Evolutionary conservation across 176 grass and related monocot genomes (phyloP), one percentile per base, ranked within the genome.

Genomic region (Raddia guianensis): DNA sequence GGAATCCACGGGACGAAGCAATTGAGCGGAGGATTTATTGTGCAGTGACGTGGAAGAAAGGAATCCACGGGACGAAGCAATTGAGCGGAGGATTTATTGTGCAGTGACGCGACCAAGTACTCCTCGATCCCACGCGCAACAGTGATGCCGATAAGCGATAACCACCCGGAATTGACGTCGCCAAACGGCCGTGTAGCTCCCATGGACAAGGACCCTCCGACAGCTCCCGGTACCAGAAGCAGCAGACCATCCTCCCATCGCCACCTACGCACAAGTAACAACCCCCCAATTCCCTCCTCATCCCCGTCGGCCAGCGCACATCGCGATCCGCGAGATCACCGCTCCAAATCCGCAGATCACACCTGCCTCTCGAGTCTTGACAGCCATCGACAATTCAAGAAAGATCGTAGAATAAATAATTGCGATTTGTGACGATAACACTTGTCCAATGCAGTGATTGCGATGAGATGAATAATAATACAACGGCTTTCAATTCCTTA

Each of bases 41-140:
- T n/a, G 55, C 33, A 51, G 27, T 51, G 27, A 78, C 46, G 45
- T 3, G 3, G 37, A 3, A 40, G 2, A 40, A 3, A 54, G 15
- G 52, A 18, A 15, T 14, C 15, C 52, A 16, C 2, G 12, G 52
- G 16, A 7, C 6, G 52, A 49, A 18, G 16, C 8, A 34, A 49
- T 63, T 32, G 8, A 15, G 32, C 49, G 57, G 44, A 77, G 15
- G 65, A 48, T 58, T 70, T 33, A 67, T 16, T 80, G 42, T n/a
- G 55, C 33, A 51, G 27, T 51, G 27, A 78, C 46, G 45, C 40
- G 12, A 80, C 12, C 52, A n/a, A 37, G 37, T 13, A 71, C 43
- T 16, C 13, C 21, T 72, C 68, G 68, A 27, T 27, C 27, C 27
- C 79, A 82, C 56, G 56, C 45, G 56, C 46, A 82, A 52, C 45